Evolutionary conservation across 139 green algal genomes (phyloP).

Genomic region (Tetraselmis striata): DNA sequence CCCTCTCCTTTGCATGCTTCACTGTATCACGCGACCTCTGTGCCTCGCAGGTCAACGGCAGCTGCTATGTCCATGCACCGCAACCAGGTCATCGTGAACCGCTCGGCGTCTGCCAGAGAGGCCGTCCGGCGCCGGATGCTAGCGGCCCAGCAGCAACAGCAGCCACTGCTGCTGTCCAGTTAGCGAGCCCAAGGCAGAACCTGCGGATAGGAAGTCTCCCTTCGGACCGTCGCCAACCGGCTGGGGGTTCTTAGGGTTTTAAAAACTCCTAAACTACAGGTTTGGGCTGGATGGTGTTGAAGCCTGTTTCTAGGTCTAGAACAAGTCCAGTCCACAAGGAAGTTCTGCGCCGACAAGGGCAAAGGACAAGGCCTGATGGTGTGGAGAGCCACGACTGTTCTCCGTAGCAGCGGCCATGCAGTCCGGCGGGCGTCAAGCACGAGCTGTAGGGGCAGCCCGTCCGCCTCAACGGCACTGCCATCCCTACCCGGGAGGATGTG

Average conservation of each 20-base stretch:
- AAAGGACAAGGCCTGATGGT: background rate
- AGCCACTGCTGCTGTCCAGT: background rate
- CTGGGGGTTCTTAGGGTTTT: background rate
- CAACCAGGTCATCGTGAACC: background rate
- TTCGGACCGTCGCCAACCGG: background rate
- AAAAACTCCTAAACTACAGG: too few relatives aligned
- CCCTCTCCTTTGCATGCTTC: background rate
- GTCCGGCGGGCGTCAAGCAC: too few relatives aligned
- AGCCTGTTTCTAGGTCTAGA: too few relatives aligned
- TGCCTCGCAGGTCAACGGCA: background rate
- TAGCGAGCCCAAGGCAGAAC: background rate
- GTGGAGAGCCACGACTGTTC: background rate
- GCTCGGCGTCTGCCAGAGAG: background rate
- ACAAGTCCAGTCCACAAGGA: too few relatives aligned
- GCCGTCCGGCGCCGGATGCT: background rate
- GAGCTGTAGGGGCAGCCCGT: too few relatives aligned
- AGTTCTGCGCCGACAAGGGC: too few relatives aligned
- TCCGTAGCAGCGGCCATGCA: too few relatives aligned
- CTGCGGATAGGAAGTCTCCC: background rate
- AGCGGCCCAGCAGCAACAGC: background rate
- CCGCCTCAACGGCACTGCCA: background rate
- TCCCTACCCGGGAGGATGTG: background rate
- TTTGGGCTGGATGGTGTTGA: too few relatives aligned
- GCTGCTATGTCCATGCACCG: background rate
- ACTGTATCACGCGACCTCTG: background rate